phyloP scores from a whole-genome alignment of 139 green algal species.

The Cymbomonas tetramitiformis region DNA sequence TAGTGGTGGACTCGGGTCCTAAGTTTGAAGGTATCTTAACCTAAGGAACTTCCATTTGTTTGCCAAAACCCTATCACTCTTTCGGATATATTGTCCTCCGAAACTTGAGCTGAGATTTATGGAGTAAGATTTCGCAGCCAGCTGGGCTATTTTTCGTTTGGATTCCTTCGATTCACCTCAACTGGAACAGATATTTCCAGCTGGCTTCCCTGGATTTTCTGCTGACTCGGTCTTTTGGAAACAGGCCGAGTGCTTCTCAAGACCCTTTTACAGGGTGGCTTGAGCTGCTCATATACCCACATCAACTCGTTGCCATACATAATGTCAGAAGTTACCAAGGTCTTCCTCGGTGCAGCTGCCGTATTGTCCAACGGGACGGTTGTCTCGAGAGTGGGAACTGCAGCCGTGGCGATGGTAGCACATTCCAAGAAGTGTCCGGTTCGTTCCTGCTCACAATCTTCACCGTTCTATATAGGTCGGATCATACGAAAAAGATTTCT shows the following conservation, averaged over 20 bases:
- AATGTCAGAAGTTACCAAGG: constrained; percentile 61
- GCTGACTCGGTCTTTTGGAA: too few species aligned
- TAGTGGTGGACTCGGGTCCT: constrained; percentile 62
- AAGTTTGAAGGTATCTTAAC: constrained; percentile 67
- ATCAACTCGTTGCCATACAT: constrained; percentile 58
- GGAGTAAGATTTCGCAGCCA: too few species aligned
- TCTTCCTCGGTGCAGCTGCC: constrained; percentile 73
- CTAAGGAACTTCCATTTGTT: too few species aligned
- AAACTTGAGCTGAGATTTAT: too few species aligned
- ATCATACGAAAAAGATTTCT: too few species aligned
- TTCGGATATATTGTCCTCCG: too few species aligned
- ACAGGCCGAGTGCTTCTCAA: constrained; percentile 44
- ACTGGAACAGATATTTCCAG: too few species aligned
- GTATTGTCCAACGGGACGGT: constrained; percentile 86
- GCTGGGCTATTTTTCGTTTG: too few species aligned
- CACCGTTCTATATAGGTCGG: too few species aligned
- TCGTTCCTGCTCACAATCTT: constrained; percentile 24
- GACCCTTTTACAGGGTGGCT: constrained; percentile 27
- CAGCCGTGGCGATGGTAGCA: constrained; percentile 67
- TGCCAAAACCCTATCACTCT: too few species aligned
- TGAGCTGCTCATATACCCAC: constrained; percentile 25
- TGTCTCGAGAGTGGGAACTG: constrained; percentile 60
- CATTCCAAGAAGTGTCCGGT: constrained; percentile 14
- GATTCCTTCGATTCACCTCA: too few species aligned
- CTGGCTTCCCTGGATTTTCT: too few species aligned